A percentile compares a stretch with the other conserved stretches of the same genome.
Evolutionary conservation across 768 basidiomycete species (phyloP).

Genomic region (Lentinula raphanica): DNA sequence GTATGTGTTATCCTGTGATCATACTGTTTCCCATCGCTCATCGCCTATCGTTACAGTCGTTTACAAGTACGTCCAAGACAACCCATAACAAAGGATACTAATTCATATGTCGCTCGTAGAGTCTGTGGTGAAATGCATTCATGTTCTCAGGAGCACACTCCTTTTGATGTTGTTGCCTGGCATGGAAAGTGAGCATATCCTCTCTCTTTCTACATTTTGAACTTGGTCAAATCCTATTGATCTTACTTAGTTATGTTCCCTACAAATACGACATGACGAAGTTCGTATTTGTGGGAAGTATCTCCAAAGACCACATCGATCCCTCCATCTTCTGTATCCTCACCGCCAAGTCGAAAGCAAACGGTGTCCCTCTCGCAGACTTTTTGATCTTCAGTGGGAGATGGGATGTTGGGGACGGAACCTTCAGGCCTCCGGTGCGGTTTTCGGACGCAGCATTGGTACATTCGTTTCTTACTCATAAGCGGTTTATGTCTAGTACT

Average conservation of each 20-base stretch:
- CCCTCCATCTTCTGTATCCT: conserved; percentile 67
- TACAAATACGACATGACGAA: conserved; percentile 65
- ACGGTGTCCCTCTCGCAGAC: conserved; percentile 54
- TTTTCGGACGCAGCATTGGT: background rate
- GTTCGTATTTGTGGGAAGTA: conserved; percentile 58
- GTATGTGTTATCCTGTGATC: conserved; percentile 25
- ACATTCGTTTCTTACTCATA: background rate
- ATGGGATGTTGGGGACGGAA: conserved; percentile 57
- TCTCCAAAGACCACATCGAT: conserved; percentile 66
- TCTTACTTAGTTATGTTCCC: conserved; percentile 46
- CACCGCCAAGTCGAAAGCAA: conserved; percentile 58
- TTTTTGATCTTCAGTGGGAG: conserved; percentile 60
- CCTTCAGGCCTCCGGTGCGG: conserved; percentile 58
- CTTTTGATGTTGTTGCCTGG: conserved; percentile 72
- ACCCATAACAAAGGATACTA: background rate
- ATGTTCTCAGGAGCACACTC: conserved; percentile 57
- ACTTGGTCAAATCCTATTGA: background rate
- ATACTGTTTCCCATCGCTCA: background rate
- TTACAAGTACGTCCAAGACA: conserved; percentile 36
- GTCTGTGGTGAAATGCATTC: conserved; percentile 49
- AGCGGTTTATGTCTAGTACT: conserved; percentile 36
- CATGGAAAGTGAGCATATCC: conserved; percentile 49
- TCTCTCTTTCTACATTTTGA: background rate
- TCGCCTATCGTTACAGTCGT: conserved; percentile 26
- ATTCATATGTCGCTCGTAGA: conserved; percentile 22